phyloP scores from a whole-genome alignment of 169 alveolate species.

The Plasmodium inui region DNA sequence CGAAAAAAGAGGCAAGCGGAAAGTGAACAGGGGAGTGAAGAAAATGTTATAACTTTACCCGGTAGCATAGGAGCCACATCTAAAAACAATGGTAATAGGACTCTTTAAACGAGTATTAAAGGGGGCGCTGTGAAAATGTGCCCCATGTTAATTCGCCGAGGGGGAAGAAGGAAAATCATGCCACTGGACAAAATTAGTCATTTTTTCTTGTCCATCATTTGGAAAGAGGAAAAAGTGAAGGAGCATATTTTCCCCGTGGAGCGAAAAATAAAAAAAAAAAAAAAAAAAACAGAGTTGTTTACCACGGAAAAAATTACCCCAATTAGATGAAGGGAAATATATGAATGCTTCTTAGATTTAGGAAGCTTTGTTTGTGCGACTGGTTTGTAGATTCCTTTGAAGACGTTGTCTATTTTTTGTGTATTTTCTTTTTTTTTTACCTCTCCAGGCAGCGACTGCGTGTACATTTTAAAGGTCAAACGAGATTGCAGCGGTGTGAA shows the following conservation, averaged over 20 bases:
- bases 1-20: not conserved
- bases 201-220: not conserved
- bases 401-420: not conserved
- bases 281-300: not conserved
- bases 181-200: not conserved
- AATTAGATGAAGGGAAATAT: not conserved
- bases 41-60: not conserved
- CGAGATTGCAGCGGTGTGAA: not conserved
- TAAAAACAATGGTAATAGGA: not conserved
- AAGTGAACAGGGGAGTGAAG: not conserved
- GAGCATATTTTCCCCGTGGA: not conserved
- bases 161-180: not conserved
- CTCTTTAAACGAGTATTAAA: not conserved
- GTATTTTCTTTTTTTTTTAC: not conserved
- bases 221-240: not conserved
- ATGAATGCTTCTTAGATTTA: not conserved
- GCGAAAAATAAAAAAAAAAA: not conserved
- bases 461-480: conserved; percentile 3
- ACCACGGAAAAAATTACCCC: not conserved
- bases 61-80: not conserved
- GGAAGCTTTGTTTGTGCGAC: not conserved
- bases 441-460: conserved; percentile 13
- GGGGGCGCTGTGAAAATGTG: not conserved
- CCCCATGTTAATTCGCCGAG: not conserved
- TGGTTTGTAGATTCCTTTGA: not conserved